A percentile compares a stretch with the other conserved stretches of the same genome.
phyloP scores from a whole-genome alignment of 176 grass and related monocot species.

The Oryza punctata region DNA sequence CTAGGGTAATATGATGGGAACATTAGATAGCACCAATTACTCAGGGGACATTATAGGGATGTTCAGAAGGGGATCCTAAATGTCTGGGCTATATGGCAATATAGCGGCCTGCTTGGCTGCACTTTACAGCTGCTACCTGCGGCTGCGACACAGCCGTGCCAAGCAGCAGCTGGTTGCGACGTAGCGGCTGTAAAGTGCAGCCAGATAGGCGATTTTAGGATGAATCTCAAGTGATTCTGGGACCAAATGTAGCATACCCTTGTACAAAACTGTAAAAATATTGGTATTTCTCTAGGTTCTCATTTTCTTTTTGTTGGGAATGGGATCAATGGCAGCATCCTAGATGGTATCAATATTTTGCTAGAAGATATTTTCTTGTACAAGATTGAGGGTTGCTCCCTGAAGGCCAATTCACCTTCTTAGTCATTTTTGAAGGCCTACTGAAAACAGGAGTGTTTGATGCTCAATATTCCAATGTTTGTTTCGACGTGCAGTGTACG shows the following conservation, averaged over 20 bases:
- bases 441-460: background rate
- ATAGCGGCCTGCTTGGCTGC: too few relatives aligned
- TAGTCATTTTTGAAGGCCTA: background rate
- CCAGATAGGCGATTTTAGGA: background rate
- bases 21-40: background rate
- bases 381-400: background rate
- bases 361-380: background rate
- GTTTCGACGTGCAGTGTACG: background rate
- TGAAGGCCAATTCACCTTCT: background rate
- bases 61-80: background rate
- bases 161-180: too few relatives aligned
- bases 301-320: background rate
- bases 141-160: too few relatives aligned
- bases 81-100: background rate
- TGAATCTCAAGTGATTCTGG: background rate
- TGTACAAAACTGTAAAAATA: slow-evolving; percentile 1
- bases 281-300: background rate
- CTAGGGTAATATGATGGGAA: background rate
- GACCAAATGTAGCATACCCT: background rate
- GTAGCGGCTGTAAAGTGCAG: too few relatives aligned
- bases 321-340: background rate
- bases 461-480: background rate
- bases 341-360: background rate
- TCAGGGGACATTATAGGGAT: background rate
- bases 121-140: too few relatives aligned